phyloP scores from a whole-genome alignment of 106 monocot species.

The Posidonia australis region DNA sequence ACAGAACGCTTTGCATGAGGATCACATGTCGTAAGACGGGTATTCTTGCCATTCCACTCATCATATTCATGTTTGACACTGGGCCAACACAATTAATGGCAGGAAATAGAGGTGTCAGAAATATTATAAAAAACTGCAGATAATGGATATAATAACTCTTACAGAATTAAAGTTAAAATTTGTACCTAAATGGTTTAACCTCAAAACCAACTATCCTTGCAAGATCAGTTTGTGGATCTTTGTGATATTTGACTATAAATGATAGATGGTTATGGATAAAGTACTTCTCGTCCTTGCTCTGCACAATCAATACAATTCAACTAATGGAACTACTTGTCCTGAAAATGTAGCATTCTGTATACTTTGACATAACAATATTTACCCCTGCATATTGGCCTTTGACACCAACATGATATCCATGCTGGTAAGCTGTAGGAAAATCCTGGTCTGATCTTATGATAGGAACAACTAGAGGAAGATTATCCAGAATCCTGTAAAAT shows the following conservation, averaged over 20 bases:
- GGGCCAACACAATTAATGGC: constrained; percentile 9
- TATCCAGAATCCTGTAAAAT: constrained; percentile 84
- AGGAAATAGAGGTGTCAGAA: neutral
- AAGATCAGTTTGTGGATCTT: constrained; percentile 51
- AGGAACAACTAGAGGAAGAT: constrained; percentile 89
- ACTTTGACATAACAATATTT: constrained; percentile 8
- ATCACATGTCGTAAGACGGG: constrained; percentile 67
- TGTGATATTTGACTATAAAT: constrained; percentile 91
- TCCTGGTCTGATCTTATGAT: constrained; percentile 54
- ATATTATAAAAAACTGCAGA: neutral
- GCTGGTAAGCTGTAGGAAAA: constrained; percentile 47
- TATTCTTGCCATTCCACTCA: constrained; percentile 67
- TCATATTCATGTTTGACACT: constrained; percentile 88
- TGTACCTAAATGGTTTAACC: constrained; percentile 84
- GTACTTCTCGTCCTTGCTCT: constrained; percentile 75
- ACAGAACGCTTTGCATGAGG: constrained; percentile 71
- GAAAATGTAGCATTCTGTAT: neutral
- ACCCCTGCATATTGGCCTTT: constrained; percentile 69
- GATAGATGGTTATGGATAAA: constrained; percentile 88
- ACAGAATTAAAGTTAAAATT: neutral
- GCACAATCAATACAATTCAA: constrained; percentile 11
- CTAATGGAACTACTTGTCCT: neutral
- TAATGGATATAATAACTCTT: neutral
- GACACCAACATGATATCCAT: constrained; percentile 67
- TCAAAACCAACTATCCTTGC: constrained; percentile 95